A percentile compares a stretch with the other conserved stretches of the same genome.
These are phyloP conservation scores for Sodiomyces alkalinus DNA, from an alignment of 2,329 filamentous ascomycete genomes.

Conservation along the genomic window DNA sequence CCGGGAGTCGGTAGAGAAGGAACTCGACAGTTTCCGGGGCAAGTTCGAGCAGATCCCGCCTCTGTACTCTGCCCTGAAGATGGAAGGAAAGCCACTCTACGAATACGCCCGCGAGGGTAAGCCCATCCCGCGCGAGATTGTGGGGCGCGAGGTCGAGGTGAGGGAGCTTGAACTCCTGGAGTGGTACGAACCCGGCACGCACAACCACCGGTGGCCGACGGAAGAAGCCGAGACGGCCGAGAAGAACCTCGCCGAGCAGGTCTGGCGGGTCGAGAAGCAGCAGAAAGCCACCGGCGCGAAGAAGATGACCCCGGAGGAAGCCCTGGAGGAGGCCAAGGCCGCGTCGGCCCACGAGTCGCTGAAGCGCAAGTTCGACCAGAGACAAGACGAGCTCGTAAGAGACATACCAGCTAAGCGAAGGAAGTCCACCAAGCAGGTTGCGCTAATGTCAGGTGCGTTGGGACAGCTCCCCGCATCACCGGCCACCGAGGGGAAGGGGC, in stretches of 20 bases:
- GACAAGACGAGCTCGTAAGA: constrained; percentile 39
- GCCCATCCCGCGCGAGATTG: constrained; percentile 71
- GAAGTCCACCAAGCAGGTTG: constrained; percentile 16
- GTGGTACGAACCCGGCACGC: constrained; percentile 69
- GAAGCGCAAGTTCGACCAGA: constrained; percentile 43
- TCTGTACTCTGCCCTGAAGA: constrained; percentile 82
- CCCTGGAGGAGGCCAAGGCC: constrained; percentile 38
- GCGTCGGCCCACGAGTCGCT: constrained; percentile 39
- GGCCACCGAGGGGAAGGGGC: constrained; percentile 23
- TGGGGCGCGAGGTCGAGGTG: constrained; percentile 66
- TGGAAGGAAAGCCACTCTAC: constrained; percentile 87
- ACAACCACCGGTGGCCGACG: constrained; percentile 64
- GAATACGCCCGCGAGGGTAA: constrained; percentile 89
- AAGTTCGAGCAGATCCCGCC: constrained; percentile 82
- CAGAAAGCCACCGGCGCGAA: constrained; percentile 32
- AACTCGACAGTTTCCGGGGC: constrained; percentile 60
- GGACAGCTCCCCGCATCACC: constrained; percentile 31
- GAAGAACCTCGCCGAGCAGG: constrained; percentile 60
- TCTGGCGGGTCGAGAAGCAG: constrained; percentile 46
- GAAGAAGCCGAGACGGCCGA: constrained; percentile 64
- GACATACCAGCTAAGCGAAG: constrained; percentile 29
- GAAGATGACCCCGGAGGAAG: constrained; percentile 37
- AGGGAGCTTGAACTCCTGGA: constrained; percentile 65
- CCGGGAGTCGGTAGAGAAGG: constrained; percentile 59
- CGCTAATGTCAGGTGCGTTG: constrained; percentile 43